Percentiles rank a stretch among this genome's conserved stretches.
phyloP scores from a whole-genome alignment of 495 filamentous ascomycete genomes.

The Tuber aestivum region DNA sequence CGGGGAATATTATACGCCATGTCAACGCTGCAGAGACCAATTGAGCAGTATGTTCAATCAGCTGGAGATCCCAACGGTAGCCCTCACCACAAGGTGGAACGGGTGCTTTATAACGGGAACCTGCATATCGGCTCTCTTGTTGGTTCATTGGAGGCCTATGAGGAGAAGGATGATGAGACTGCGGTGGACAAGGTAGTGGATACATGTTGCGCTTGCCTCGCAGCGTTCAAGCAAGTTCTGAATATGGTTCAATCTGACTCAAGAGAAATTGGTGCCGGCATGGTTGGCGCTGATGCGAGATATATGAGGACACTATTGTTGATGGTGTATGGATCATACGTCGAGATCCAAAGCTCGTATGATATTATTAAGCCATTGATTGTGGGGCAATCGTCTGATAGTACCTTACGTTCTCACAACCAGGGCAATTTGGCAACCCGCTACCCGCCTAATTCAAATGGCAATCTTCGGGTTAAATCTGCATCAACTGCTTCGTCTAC shows the following conservation, averaged over 20 bases:
- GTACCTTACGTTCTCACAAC: constrained; percentile 5
- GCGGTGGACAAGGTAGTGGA: constrained; percentile 55
- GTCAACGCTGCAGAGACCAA: constrained; percentile 39
- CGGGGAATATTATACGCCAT: constrained; percentile 85
- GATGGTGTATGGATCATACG: constrained; percentile 70
- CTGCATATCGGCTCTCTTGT: constrained; percentile 39
- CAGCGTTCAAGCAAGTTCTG: constrained; percentile 69
- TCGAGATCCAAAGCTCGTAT: constrained; percentile 56
- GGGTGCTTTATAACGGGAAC: constrained; percentile 38
- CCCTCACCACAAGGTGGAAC: constrained; percentile 35
- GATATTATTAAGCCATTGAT: constrained; percentile 37
- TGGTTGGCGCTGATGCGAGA: constrained; percentile 55
- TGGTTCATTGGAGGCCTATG: constrained; percentile 35
- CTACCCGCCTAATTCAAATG: constrained; percentile 15
- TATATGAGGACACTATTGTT: constrained; percentile 77
- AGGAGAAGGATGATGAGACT: constrained; percentile 39
- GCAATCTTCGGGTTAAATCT: constrained; percentile 25
- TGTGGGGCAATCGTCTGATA: constrained; percentile 10
- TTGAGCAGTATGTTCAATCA: constrained; percentile 39
- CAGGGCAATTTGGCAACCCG: constrained; percentile 12
- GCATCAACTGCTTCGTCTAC: constrained; percentile 22
- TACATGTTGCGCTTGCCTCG: constrained; percentile 64
- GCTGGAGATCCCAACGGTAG: constrained; percentile 25
- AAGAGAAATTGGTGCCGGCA: constrained; percentile 61
- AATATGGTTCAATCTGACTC: constrained; percentile 63